phyloP scores from a whole-genome alignment of 345 rosid genomes.

The Brassica juncea region DNA sequence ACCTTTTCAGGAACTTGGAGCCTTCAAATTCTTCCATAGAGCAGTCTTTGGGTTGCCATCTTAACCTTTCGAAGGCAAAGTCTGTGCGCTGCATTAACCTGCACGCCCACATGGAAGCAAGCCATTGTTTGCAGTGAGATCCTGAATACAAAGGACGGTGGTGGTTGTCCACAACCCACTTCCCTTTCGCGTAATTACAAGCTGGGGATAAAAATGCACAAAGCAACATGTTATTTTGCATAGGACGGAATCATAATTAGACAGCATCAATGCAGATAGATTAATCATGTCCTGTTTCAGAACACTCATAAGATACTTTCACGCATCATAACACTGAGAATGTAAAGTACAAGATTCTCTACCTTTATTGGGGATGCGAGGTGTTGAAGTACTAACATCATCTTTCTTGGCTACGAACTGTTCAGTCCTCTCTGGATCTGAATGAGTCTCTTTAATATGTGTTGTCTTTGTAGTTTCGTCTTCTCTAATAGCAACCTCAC shows the following conservation, averaged over 20 bases:
- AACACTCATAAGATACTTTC: conserved; percentile 9
- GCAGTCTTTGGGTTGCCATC: neutral
- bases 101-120: neutral
- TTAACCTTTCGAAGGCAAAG: neutral
- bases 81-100: neutral
- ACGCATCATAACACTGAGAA: neutral
- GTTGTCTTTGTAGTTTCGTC: neutral
- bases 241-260: no score
- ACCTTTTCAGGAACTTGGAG: neutral
- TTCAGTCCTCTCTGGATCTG: neutral
- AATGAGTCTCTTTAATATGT: neutral
- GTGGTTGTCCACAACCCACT: neutral
- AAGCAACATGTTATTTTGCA: no score
- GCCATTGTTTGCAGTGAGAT: neutral
- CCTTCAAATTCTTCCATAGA: neutral
- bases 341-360: neutral
- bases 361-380: neutral
- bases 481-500: neutral
- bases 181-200: neutral
- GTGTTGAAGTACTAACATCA: neutral
- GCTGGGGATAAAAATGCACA: neutral
- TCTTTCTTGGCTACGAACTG: neutral
- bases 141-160: neutral
- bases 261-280: conserved; percentile 7
- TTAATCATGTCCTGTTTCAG: conserved; percentile 18